These are phyloP conservation scores for Candida morakotiae DNA, from an alignment of 805 yeast genomes.

Conservation along the genomic window DNA sequence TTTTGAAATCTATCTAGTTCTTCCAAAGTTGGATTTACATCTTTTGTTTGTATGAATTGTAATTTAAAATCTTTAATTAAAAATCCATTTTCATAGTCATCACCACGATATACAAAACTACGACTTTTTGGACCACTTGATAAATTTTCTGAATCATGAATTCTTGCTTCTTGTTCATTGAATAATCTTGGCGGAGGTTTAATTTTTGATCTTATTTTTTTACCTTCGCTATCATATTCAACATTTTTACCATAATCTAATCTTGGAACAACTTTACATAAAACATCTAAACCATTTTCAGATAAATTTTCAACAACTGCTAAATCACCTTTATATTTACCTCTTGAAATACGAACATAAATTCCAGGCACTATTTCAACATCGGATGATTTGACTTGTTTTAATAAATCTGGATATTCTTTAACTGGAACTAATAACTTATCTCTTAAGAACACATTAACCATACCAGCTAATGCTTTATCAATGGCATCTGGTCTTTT, in stretches of 20 bases:
- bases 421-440: conserved; percentile 89
- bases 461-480: conserved; percentile 83
- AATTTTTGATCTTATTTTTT: conserved; percentile 48
- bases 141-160: conserved; percentile 71
- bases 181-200: conserved; percentile 86
- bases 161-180: conserved; percentile 83
- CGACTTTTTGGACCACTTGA: conserved; percentile 61
- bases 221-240: conserved; percentile 47
- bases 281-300: conserved; percentile 94
- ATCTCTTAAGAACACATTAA: conserved; percentile 70
- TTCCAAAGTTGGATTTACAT: conserved; percentile 81
- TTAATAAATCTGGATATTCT: conserved; percentile 88
- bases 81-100: conserved; percentile 87
- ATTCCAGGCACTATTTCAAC: conserved; percentile 87
- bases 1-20: conserved; percentile 80
- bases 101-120: conserved; percentile 71
- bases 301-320: conserved; percentile 91
- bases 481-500: conserved; percentile 89
- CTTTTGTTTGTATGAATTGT: conserved; percentile 73
- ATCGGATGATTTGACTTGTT: conserved; percentile 85
- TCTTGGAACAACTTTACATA: conserved; percentile 89
- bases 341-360: conserved; percentile 85
- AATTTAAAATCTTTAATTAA: conserved; percentile 82
- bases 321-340: conserved; percentile 87
- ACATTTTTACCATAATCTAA: conserved; percentile 78